These are phyloP conservation scores for Penicillium sclerotigenum DNA, from an alignment of 2,329 filamentous ascomycete genomes.

Conservation along the genomic window DNA sequence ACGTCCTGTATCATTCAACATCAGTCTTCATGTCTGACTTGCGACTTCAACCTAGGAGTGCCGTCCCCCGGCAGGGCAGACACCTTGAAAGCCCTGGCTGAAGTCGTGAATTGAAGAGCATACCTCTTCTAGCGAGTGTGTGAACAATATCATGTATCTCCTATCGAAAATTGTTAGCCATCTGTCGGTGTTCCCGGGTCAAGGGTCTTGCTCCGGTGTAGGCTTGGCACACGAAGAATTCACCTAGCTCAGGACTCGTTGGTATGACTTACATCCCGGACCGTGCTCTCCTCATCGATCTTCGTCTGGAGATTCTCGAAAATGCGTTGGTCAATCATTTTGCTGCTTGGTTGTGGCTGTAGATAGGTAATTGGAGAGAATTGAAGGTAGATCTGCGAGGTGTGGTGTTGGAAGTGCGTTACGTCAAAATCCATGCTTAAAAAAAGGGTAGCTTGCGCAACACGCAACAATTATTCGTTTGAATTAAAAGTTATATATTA, in stretches of 20 bases:
- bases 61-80: background rate
- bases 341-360: conserved; percentile 17
- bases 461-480: background rate
- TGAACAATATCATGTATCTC: conserved; percentile 78
- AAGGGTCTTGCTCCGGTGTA: conserved; percentile 3
- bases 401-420: conserved; percentile 8
- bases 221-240: conserved; percentile 24
- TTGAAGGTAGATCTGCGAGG: conserved; percentile 4
- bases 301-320: conserved; percentile 84
- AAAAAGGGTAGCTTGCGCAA: background rate
- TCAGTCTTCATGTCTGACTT: conserved; percentile 4
- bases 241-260: conserved; percentile 1
- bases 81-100: background rate
- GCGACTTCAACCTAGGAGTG: background rate
- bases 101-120: background rate
- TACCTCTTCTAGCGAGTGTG: conserved; percentile 72
- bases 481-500: background rate
- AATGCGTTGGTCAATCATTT: conserved; percentile 74
- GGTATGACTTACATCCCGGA: conserved; percentile 63
- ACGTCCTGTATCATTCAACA: conserved; percentile 52
- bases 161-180: conserved; percentile 35
- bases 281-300: conserved; percentile 79
- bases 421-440: conserved; percentile 14
- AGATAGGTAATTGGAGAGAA: conserved; percentile 6
- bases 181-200: conserved; percentile 5